A percentile compares a stretch with the other conserved stretches of the same genome.
These are phyloP conservation scores for Gloeopeniophorella convolvens DNA, from an alignment of 768 basidiomycete genomes.

Conservation along the genomic window DNA sequence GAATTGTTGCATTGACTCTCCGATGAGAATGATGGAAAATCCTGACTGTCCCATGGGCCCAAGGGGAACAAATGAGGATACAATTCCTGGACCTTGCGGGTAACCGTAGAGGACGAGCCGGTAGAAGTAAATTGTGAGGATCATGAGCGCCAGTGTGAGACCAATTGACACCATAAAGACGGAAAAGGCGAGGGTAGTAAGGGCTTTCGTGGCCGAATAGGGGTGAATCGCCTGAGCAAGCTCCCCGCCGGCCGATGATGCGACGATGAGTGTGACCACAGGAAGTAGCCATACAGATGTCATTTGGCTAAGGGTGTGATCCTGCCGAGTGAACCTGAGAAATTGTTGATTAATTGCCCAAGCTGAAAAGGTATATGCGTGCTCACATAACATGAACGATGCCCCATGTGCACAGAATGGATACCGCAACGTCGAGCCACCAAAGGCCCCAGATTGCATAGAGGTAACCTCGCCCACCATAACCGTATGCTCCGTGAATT, in stretches of 20 bases:
- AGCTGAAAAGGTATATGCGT: not conserved
- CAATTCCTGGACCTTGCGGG: constrained; percentile 39
- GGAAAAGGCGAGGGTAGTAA: constrained; percentile 48
- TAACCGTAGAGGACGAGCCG: constrained; percentile 53
- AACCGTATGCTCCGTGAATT: constrained; percentile 37
- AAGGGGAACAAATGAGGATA: constrained; percentile 66
- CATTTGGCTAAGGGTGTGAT: constrained; percentile 49
- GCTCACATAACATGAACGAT: constrained; percentile 61
- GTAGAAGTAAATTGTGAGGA: constrained; percentile 57
- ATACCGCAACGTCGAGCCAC: constrained; percentile 59
- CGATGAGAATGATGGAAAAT: constrained; percentile 49
- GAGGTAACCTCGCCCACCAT: constrained; percentile 48
- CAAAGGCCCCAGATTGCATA: constrained; percentile 57
- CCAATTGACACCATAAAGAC: constrained; percentile 53
- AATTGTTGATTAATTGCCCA: not conserved
- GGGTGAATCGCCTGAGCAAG: constrained; percentile 44
- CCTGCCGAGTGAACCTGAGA: constrained; percentile 31
- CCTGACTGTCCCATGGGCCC: constrained; percentile 70
- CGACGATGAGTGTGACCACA: constrained; percentile 66
- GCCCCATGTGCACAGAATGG: constrained; percentile 53
- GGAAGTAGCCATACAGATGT: constrained; percentile 70
- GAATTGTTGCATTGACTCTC: constrained; percentile 37
- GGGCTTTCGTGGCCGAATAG: constrained; percentile 41
- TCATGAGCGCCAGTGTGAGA: constrained; percentile 55
- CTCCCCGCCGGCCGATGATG: constrained; percentile 58